phyloP scores from a whole-genome alignment of 345 rosid species.

The Pelargonium nanum region DNA sequence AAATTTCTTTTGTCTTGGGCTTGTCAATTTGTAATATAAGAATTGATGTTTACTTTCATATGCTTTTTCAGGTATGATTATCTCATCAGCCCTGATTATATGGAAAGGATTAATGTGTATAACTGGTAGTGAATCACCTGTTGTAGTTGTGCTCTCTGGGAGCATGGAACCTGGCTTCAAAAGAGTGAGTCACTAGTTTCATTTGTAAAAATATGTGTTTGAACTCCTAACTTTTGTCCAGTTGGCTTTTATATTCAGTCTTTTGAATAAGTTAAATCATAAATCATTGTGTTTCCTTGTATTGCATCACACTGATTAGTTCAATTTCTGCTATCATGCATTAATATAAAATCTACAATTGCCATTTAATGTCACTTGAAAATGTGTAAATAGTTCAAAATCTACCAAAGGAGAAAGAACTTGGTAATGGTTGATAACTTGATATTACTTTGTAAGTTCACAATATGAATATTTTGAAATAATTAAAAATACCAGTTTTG shows the following conservation, averaged over 20 bases:
- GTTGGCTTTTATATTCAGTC: neutral
- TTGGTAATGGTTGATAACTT: neutral
- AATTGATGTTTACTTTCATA: neutral
- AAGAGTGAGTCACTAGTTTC: constrained; percentile 22
- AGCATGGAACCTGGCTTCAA: constrained; percentile 86
- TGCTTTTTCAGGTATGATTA: constrained; percentile 45
- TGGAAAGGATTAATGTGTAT: constrained; percentile 71
- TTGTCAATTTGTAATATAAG: neutral
- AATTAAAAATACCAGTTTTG: too few relatives aligned
- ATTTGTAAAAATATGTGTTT: neutral
- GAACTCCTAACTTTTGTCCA: neutral
- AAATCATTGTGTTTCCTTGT: neutral
- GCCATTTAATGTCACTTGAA: neutral
- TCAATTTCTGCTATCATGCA: neutral
- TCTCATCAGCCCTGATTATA: constrained; percentile 50
- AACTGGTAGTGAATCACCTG: constrained; percentile 64
- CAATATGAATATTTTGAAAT: too few relatives aligned
- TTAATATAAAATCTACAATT: neutral
- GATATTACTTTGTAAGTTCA: neutral
- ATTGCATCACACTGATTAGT: neutral
- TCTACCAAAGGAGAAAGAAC: neutral
- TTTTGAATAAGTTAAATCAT: neutral
- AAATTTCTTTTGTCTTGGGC: neutral
- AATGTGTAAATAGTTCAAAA: too few relatives aligned
- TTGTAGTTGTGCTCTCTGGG: constrained; percentile 66